Percentiles rank a stretch among this genome's conserved stretches.
phyloP scores from a whole-genome alignment of 139 green algal species.

The Volvox reticuliferus region DNA sequence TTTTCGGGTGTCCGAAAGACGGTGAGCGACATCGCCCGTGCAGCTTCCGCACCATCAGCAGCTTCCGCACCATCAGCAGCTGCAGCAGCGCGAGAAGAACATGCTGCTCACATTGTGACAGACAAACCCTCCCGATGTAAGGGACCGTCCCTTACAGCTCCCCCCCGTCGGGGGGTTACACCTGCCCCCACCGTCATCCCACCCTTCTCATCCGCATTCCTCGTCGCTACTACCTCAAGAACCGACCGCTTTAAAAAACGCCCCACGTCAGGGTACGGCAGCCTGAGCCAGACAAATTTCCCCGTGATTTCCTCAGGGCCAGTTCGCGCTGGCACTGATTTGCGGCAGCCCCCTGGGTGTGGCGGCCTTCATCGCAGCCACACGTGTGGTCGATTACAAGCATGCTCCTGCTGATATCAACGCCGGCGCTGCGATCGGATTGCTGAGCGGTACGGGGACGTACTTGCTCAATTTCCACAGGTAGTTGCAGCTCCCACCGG shows the following conservation, averaged over 20 bases:
- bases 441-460: not conserved
- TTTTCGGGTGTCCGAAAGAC: not conserved
- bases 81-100: no score
- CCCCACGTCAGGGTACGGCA: no score
- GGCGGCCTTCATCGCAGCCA: not conserved
- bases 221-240: no score
- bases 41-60: no score
- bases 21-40: not conserved
- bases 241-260: no score
- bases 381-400: conserved; percentile 25
- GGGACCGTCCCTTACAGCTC: no score
- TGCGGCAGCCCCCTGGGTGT: not conserved
- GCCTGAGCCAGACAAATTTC: no score
- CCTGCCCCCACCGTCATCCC: no score
- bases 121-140: no score
- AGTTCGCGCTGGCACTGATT: conserved; percentile 20
- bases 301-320: not conserved
- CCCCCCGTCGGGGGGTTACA: no score
- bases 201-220: not conserved
- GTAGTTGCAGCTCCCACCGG: not conserved
- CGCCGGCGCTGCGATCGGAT: conserved; percentile 2
- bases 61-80: no score
- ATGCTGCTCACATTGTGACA: no score
- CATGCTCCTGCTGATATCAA: conserved; percentile 23
- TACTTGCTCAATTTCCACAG: conserved; percentile 43